Conservation (phyloP, 2,329 filamentous ascomycete species). For the Botrytis squamosa region DNA sequence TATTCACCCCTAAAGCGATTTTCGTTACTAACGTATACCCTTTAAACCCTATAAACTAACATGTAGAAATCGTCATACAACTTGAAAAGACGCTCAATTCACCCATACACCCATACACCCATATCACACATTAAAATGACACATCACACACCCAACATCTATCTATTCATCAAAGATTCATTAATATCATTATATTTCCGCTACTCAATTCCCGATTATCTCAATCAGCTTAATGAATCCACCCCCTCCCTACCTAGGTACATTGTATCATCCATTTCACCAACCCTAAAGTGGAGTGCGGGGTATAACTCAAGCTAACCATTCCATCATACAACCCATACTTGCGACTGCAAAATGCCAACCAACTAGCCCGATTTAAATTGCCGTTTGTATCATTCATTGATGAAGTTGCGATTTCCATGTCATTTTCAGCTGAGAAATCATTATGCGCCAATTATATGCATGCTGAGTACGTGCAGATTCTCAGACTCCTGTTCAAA, state of each 20-base stretch:
- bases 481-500: neutral
- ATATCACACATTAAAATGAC: neutral
- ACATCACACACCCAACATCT: too few relatives aligned
- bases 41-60: neutral
- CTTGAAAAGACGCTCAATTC: neutral
- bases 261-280: neutral
- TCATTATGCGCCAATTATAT: neutral
- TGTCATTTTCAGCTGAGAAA: neutral
- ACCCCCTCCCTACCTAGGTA: neutral
- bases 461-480: neutral
- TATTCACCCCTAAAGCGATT: neutral
- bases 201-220: neutral
- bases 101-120: too few relatives aligned
- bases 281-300: neutral
- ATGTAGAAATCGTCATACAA: neutral
- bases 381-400: neutral
- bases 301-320: neutral
- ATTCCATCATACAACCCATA: neutral
- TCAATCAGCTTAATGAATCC: too few relatives aligned
- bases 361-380: neutral
- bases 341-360: neutral
- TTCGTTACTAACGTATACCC: neutral
- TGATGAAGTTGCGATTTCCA: neutral
- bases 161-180: neutral
- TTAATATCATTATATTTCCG: neutral